A percentile compares a stretch with the other conserved stretches of the same genome.
These are phyloP conservation scores for Saccharomycopsis selenospora DNA, from an alignment of 805 yeast genomes.

Conservation along the genomic window DNA sequence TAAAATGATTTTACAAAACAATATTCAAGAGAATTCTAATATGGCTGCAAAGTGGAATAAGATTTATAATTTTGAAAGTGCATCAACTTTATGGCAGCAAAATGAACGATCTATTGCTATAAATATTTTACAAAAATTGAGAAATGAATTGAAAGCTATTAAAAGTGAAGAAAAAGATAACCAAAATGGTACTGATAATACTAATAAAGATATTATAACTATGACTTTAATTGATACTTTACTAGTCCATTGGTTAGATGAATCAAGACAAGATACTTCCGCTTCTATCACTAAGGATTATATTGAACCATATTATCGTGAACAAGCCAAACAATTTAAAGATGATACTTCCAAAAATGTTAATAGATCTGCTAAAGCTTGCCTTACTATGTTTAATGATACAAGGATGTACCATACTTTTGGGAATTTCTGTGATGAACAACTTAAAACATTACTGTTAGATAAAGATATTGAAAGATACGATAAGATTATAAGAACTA, in stretches of 20 bases:
- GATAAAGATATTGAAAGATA: slow-evolving; percentile 39
- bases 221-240: slow-evolving; percentile 30
- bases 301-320: slow-evolving; percentile 36
- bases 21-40: slow-evolving; percentile 16
- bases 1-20: slow-evolving; percentile 29
- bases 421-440: slow-evolving; percentile 70
- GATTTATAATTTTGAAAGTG: slow-evolving; percentile 40
- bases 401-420: slow-evolving; percentile 44
- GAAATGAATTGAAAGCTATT: not conserved
- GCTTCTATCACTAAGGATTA: slow-evolving; percentile 49
- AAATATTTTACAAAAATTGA: slow-evolving; percentile 38
- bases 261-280: slow-evolving; percentile 62
- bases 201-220: slow-evolving; percentile 21
- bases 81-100: slow-evolving; percentile 59
- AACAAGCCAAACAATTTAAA: slow-evolving; percentile 16
- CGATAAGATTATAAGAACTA: slow-evolving; percentile 35
- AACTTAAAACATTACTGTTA: slow-evolving; percentile 39
- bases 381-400: not conserved
- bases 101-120: slow-evolving; percentile 53
- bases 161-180: slow-evolving; percentile 10
- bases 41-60: slow-evolving; percentile 18
- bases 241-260: slow-evolving; percentile 63
- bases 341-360: slow-evolving; percentile 25
- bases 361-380: slow-evolving; percentile 19
- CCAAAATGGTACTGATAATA: slow-evolving; percentile 17